A percentile compares a stretch with the other conserved stretches of the same genome.
These are phyloP conservation scores for Pichia membranifaciens DNA, from an alignment of 805 yeast species.

Conservation along the genomic window DNA sequence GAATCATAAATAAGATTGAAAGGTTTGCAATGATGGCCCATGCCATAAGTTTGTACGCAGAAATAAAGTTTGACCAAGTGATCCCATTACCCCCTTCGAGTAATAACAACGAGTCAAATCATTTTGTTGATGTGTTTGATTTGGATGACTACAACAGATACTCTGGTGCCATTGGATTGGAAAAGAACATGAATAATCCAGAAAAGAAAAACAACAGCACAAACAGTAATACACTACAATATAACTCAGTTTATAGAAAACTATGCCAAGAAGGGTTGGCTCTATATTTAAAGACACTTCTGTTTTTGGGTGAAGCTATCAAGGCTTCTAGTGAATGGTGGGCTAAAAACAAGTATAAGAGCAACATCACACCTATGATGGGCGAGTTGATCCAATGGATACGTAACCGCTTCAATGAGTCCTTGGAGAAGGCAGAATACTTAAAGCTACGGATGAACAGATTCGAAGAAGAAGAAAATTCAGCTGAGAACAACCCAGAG, in stretches of 20 bases:
- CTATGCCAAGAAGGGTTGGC: constrained; percentile 84
- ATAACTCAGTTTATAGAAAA: constrained; percentile 45
- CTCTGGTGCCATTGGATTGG: constrained; percentile 21
- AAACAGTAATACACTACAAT: constrained; percentile 36
- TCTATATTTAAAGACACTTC: constrained; percentile 75
- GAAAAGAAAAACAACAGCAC: constrained; percentile 23
- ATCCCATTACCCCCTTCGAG: constrained; percentile 64
- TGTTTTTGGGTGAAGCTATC: constrained; percentile 83
- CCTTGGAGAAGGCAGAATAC: constrained; percentile 82
- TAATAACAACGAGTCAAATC: constrained; percentile 12
- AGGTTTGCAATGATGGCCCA: constrained; percentile 83
- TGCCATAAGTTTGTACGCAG: constrained; percentile 83
- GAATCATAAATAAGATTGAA: constrained; percentile 50
- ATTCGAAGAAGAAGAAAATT: constrained; percentile 34
- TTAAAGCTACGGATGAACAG: constrained; percentile 51
- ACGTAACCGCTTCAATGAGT: constrained; percentile 81
- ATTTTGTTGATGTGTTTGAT: no score
- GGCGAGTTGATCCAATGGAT: constrained; percentile 68
- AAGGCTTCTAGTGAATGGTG: constrained; percentile 86
- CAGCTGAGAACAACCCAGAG: neutral
- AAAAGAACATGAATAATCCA: constrained; percentile 18
- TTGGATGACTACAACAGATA: no score
- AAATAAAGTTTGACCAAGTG: constrained; percentile 80
- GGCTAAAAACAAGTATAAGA: constrained; percentile 41
- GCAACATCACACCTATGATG: constrained; percentile 38